A percentile compares a stretch with the other conserved stretches of the same genome.
Evolutionary conservation across 345 rosid genomes (phyloP).

Genomic region (Salix arbutifolia): DNA sequence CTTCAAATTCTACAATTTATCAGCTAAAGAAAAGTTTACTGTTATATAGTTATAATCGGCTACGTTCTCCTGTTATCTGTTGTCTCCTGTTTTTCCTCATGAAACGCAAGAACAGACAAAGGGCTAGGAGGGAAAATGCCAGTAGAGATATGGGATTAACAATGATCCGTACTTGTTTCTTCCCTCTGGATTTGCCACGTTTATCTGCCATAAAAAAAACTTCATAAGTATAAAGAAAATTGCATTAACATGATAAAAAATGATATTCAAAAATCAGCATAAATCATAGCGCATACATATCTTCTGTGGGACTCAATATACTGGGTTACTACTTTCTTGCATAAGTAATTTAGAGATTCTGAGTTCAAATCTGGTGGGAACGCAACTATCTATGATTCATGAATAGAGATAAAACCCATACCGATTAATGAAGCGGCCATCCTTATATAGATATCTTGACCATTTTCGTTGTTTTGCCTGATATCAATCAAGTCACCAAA

Average conservation of each 20-base stretch:
- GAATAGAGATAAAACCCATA: not conserved
- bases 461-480: slow-evolving; percentile 11
- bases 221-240: not conserved
- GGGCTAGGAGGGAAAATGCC: slow-evolving; percentile 9
- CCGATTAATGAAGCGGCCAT: slow-evolving; percentile 40
- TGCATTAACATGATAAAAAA: not conserved
- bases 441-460: slow-evolving; percentile 37
- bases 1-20: no score
- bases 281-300: no score
- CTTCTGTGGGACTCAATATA: no score
- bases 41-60: not conserved
- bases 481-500: slow-evolving; percentile 11
- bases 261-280: no score
- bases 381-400: no score
- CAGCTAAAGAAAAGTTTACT: no score
- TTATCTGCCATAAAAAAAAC: slow-evolving; percentile 3
- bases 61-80: slow-evolving; percentile 3
- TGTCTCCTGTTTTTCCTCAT: slow-evolving; percentile 8
- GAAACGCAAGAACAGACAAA: slow-evolving; percentile 11
- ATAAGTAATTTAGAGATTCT: no score
- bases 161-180: slow-evolving; percentile 12
- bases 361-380: no score
- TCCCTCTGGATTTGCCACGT: slow-evolving; percentile 8
- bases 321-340: no score
- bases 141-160: slow-evolving; percentile 10